These are phyloP conservation scores for Tylopilus plumbeoviolaceoides DNA, from an alignment of 768 basidiomycete genomes.

Conservation along the genomic window DNA sequence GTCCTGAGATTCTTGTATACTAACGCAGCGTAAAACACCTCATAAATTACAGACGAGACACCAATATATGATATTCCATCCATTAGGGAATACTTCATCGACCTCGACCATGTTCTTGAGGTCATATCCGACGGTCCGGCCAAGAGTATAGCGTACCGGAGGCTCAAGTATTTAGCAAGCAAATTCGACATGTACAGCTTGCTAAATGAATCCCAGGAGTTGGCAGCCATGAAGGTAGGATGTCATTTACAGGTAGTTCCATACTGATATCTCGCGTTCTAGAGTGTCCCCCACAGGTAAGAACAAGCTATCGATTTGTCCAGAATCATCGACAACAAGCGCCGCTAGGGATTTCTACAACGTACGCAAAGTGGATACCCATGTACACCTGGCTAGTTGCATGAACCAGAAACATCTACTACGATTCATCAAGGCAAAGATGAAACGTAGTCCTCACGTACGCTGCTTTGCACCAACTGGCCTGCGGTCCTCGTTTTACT, in stretches of 20 bases:
- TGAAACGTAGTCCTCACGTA: constrained; percentile 84
- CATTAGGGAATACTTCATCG: constrained; percentile 93
- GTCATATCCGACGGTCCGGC: constrained; percentile 95
- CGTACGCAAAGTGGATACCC: constrained; percentile 96
- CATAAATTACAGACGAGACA: constrained; percentile 34
- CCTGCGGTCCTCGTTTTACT: neutral
- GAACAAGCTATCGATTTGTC: neutral
- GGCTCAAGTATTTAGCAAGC: constrained; percentile 86
- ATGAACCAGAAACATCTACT: constrained; percentile 99
- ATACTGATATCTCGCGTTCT: constrained; percentile 6
- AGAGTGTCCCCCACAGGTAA: constrained; percentile 34
- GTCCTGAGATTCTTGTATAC: neutral
- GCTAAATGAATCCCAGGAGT: constrained; percentile 89
- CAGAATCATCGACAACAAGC: constrained; percentile 1
- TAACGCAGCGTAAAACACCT: neutral
- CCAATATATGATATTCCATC: constrained; percentile 78
- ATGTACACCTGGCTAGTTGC: constrained; percentile 96
- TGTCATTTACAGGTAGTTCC: neutral
- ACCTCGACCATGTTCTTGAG: constrained; percentile 85
- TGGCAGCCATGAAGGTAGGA: constrained; percentile 93
- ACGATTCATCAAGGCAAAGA: constrained; percentile 98
- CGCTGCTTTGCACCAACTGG: constrained; percentile 13
- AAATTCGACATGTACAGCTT: constrained; percentile 94
- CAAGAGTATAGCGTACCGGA: constrained; percentile 90
- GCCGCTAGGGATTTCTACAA: constrained; percentile 93